phyloP scores from a whole-genome alignment of 768 basidiomycete species.

The Lactarius trivialis region DNA sequence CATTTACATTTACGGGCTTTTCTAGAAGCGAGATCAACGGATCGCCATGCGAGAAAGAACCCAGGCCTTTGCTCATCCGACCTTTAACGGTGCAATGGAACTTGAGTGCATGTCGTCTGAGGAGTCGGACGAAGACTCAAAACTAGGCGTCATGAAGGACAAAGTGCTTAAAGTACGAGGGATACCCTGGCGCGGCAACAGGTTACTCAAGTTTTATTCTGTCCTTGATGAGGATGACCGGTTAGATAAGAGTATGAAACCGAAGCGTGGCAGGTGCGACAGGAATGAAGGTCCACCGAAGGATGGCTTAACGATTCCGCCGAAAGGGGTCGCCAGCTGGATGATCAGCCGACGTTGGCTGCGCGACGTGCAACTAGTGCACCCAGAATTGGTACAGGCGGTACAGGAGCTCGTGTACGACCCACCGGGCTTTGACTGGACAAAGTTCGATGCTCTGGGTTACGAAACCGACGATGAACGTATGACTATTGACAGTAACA shows the following conservation, averaged over 20 bases:
- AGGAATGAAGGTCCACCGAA: constrained; percentile 50
- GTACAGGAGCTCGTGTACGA: constrained; percentile 43
- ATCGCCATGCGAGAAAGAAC: constrained; percentile 51
- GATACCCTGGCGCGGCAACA: constrained; percentile 59
- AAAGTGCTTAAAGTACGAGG: constrained; percentile 50
- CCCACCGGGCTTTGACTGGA: constrained; percentile 45
- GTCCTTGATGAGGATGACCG: constrained; percentile 54
- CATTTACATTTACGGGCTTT: neutral
- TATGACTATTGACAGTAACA: constrained; percentile 14
- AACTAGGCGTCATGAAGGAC: constrained; percentile 27
- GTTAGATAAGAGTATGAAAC: constrained; percentile 38
- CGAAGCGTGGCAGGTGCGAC: constrained; percentile 53
- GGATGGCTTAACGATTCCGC: constrained; percentile 53
- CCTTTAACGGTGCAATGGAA: constrained; percentile 65
- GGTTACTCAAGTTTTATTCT: constrained; percentile 54
- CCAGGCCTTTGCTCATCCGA: constrained; percentile 48
- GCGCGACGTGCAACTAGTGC: constrained; percentile 33
- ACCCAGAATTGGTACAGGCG: constrained; percentile 42
- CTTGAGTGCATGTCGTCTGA: constrained; percentile 78
- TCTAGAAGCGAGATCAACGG: constrained; percentile 64
- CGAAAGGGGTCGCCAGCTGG: constrained; percentile 59
- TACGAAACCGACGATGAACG: constrained; percentile 45
- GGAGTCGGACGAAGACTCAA: constrained; percentile 54
- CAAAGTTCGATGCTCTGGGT: constrained; percentile 43
- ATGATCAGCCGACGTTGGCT: constrained; percentile 73